Conservation (phyloP, 2,329 filamentous ascomycete genomes). For the Sarocladium strictum region DNA sequence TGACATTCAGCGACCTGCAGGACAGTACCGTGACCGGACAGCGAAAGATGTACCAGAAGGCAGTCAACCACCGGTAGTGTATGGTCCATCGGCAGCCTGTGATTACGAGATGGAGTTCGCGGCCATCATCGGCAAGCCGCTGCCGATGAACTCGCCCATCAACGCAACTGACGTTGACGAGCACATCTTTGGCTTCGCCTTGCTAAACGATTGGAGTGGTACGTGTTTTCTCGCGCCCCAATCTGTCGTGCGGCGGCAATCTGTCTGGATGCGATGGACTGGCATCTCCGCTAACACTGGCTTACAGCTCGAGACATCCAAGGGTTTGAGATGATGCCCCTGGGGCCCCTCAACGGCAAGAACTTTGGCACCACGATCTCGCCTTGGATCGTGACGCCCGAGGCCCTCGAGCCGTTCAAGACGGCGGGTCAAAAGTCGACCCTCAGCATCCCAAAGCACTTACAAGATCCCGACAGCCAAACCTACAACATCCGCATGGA, state of each 20-base stretch:
- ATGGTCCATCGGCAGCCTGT: constrained; percentile 26
- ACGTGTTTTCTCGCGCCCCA: constrained; percentile 23
- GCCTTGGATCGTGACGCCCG: constrained; percentile 56
- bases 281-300: constrained; percentile 11
- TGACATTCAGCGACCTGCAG: constrained; percentile 39
- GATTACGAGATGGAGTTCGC: constrained; percentile 41
- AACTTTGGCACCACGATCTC: constrained; percentile 54
- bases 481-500: constrained; percentile 28
- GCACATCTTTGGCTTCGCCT: constrained; percentile 57
- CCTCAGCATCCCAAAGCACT: constrained; percentile 16
- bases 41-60: constrained; percentile 11
- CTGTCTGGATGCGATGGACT: constrained; percentile 25
- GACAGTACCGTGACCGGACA: constrained; percentile 29
- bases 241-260: too few species aligned
- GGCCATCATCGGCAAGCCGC: constrained; percentile 35
- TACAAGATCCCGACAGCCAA: constrained; percentile 27
- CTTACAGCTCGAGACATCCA: constrained; percentile 52
- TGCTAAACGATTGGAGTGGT: constrained; percentile 56
- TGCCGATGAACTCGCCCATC: constrained; percentile 28
- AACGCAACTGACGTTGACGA: constrained; percentile 43
- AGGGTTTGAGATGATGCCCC: constrained; percentile 51
- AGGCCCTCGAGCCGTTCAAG: constrained; percentile 55
- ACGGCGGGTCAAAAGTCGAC: not conserved
- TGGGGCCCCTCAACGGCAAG: constrained; percentile 58
- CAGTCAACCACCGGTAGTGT: constrained; percentile 10